Conservation (phyloP, 163 green algal species). For the Trebouxia gelatinosa region DNA sequence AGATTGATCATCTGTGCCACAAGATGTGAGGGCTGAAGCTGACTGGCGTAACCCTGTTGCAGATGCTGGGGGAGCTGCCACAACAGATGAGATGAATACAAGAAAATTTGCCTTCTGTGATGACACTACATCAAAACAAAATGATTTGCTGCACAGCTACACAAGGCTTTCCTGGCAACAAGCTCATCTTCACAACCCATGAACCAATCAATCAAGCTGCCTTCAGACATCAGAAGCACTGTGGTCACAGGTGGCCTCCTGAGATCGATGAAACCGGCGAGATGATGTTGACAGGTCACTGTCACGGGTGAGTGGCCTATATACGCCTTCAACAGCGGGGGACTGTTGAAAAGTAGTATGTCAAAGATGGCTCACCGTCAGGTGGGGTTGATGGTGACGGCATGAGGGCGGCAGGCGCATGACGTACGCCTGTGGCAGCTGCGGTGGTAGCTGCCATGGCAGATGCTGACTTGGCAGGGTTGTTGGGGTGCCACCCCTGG, state of each 20-base stretch:
- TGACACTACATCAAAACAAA: too few relatives aligned
- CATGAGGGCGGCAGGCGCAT: conserved; percentile 37
- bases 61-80: too few relatives aligned
- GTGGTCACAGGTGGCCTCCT: neutral
- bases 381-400: neutral
- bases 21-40: too few relatives aligned
- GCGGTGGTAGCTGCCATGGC: conserved; percentile 44
- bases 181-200: too few relatives aligned
- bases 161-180: too few relatives aligned
- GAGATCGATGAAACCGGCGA: neutral
- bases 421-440: conserved; percentile 41
- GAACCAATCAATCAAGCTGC: too few relatives aligned
- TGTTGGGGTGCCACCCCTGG: conserved; percentile 29
- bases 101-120: too few relatives aligned
- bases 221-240: too few relatives aligned
- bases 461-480: conserved; percentile 33
- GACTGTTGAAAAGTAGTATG: neutral
- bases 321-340: neutral
- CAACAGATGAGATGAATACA: too few relatives aligned
- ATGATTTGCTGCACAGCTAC: too few relatives aligned
- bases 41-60: too few relatives aligned
- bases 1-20: too few relatives aligned
- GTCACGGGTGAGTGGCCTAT: neutral
- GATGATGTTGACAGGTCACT: neutral
- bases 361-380: conserved; percentile 20